Evolutionary conservation across 192 early-diverging fungal genomes (phyloP).

Genomic region (Rhizoclosmatium sp.): DNA sequence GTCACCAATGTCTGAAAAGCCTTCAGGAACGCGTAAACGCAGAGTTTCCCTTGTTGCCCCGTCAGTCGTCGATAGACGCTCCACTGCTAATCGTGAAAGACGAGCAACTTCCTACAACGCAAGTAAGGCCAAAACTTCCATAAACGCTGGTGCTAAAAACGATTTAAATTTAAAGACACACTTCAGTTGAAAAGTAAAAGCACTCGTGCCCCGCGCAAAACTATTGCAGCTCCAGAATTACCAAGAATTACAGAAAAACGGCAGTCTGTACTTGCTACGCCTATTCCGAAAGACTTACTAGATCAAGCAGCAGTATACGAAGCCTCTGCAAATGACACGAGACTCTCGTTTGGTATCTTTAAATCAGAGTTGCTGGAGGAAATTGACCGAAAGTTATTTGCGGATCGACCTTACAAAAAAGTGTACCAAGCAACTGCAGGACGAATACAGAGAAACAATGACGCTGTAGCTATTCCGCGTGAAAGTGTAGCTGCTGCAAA

Average conservation of each 20-base stretch:
- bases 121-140: neutral
- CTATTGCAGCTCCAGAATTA: neutral
- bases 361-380: slow-evolving; percentile 3
- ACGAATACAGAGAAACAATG: neutral
- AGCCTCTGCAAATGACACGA: neutral
- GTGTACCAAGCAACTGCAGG: neutral
- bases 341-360: slow-evolving; percentile 5
- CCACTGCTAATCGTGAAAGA: neutral
- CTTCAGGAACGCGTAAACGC: neutral
- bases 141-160: neutral
- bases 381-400: slow-evolving; percentile 30
- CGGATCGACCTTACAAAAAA: neutral
- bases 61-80: slow-evolving; percentile 16
- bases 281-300: slow-evolving; percentile 10
- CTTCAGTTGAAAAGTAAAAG: neutral
- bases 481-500: neutral
- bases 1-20: neutral
- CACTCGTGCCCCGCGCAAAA: no score
- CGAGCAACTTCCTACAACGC: slow-evolving; percentile 24
- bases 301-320: slow-evolving; percentile 25
- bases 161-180: neutral
- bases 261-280: slow-evolving; percentile 2
- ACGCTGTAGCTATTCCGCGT: neutral
- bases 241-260: slow-evolving; percentile 1
- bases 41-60: neutral